A percentile compares a stretch with the other conserved stretches of the same genome.
Evolutionary conservation across 495 filamentous ascomycete species (phyloP).

Genomic region (Penicillium cinerascens): DNA sequence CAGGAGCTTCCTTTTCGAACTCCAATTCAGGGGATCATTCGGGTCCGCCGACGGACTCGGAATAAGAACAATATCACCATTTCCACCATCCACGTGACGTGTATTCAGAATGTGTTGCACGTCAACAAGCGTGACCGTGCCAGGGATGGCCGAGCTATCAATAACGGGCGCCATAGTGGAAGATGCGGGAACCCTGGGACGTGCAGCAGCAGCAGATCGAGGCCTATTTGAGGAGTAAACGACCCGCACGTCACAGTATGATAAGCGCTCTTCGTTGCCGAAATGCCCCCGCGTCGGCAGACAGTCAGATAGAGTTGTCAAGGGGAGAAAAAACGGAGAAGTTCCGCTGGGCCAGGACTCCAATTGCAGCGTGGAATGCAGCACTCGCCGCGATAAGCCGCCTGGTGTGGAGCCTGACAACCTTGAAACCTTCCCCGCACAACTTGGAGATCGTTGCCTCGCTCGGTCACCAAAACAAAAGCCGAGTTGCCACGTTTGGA

Average conservation of each 20-base stretch:
- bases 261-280: not conserved
- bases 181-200: not conserved
- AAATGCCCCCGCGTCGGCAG: not conserved
- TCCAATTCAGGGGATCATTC: conserved; percentile 63
- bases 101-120: conserved; percentile 46
- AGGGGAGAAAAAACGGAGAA: not conserved
- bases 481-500: not conserved
- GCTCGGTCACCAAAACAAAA: not conserved
- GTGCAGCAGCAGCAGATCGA: not conserved
- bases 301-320: not conserved
- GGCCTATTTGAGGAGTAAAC: not conserved
- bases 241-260: not conserved
- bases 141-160: conserved; percentile 46
- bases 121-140: conserved; percentile 55
- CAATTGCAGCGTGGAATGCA: conserved; percentile 5
- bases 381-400: conserved; percentile 6
- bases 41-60: conserved; percentile 56
- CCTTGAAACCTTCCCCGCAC: conserved; percentile 9
- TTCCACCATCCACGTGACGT: conserved; percentile 34
- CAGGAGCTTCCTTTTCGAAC: conserved; percentile 50
- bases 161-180: conserved; percentile 28
- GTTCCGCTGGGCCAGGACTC: not conserved
- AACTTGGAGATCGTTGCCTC: conserved; percentile 1
- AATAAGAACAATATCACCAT: conserved; percentile 56
- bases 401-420: not conserved